These are phyloP conservation scores for Ascochyta viciae-villosae DNA, from an alignment of 2,329 filamentous ascomycete genomes.

Conservation along the genomic window DNA sequence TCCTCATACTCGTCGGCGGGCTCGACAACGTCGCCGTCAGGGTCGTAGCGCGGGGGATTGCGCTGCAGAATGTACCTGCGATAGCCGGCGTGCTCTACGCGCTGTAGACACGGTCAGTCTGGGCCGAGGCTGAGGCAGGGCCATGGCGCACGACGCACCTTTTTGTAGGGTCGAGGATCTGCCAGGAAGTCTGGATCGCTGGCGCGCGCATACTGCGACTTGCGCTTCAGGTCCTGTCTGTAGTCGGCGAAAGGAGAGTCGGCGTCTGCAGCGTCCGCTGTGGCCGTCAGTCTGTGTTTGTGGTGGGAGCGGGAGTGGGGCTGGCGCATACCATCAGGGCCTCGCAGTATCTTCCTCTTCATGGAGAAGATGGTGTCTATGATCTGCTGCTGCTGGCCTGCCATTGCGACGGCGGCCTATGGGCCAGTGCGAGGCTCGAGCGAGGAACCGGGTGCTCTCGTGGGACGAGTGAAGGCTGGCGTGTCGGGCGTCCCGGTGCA, in stretches of 20 bases:
- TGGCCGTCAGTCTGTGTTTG: constrained; percentile 23
- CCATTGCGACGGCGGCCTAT: constrained; percentile 40
- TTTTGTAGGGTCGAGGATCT: constrained; percentile 73
- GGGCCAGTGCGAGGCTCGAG: constrained; percentile 26
- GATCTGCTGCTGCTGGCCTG: constrained; percentile 51
- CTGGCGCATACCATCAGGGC: constrained; percentile 42
- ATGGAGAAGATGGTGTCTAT: constrained; percentile 50
- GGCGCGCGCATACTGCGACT: constrained; percentile 73
- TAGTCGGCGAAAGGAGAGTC: constrained; percentile 75
- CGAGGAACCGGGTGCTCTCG: constrained; percentile 19
- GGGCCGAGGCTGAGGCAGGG: constrained; percentile 14
- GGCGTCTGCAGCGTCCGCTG: constrained; percentile 79
- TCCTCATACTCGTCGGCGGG: constrained; percentile 74
- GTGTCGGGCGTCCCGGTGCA: neutral
- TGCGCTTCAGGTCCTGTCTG: constrained; percentile 79
- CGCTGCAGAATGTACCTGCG: constrained; percentile 74
- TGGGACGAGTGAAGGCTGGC: neutral
- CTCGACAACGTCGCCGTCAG: constrained; percentile 79
- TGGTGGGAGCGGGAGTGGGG: neutral
- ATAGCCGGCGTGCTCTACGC: constrained; percentile 76
- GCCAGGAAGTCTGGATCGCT: constrained; percentile 68
- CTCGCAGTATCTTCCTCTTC: constrained; percentile 47
- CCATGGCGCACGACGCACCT: constrained; percentile 58
- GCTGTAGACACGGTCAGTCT: constrained; percentile 55
- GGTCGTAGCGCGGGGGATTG: constrained; percentile 76